Evolutionary conservation across 2,329 filamentous ascomycete genomes (phyloP).

Genomic region (Aspergillus transmontanensis): DNA sequence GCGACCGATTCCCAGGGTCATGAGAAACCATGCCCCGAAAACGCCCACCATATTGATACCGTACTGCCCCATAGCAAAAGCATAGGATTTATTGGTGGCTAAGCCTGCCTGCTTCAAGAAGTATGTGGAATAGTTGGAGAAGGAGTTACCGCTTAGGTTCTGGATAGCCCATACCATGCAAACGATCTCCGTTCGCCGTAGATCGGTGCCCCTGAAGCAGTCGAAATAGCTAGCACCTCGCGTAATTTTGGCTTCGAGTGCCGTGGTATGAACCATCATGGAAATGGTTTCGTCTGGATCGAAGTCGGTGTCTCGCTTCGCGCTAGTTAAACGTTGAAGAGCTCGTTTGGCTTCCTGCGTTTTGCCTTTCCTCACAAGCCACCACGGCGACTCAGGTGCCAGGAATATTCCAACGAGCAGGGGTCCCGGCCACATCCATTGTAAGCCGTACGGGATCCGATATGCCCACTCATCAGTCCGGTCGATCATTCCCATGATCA

Average conservation of each 20-base stretch:
- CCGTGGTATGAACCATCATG: constrained; percentile 91
- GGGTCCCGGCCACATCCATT: constrained; percentile 58
- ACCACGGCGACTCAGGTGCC: constrained; percentile 56
- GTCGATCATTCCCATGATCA: constrained; percentile 52
- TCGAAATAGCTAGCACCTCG: constrained; percentile 74
- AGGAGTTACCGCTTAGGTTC: constrained; percentile 64
- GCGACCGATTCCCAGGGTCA: constrained; percentile 74
- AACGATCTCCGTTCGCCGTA: constrained; percentile 75
- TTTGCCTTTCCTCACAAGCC: constrained; percentile 51
- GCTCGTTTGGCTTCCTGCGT: constrained; percentile 51
- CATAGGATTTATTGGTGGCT: constrained; percentile 51
- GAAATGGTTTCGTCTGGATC: constrained; percentile 81
- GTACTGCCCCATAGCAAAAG: constrained; percentile 62
- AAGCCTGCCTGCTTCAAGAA: constrained; percentile 61
- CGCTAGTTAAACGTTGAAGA: constrained; percentile 49
- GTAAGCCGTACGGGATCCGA: constrained; percentile 54
- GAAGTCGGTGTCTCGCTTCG: constrained; percentile 64
- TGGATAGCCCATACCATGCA: constrained; percentile 68
- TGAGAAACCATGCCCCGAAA: constrained; percentile 78
- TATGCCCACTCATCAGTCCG: constrained; percentile 54
- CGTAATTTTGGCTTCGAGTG: constrained; percentile 75
- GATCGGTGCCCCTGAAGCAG: constrained; percentile 79
- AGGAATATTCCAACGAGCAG: constrained; percentile 51
- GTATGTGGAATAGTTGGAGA: constrained; percentile 67
- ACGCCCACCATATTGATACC: constrained; percentile 77